Conservation (phyloP, 306 rosid genomes). For the Vicia sativa region DNA sequence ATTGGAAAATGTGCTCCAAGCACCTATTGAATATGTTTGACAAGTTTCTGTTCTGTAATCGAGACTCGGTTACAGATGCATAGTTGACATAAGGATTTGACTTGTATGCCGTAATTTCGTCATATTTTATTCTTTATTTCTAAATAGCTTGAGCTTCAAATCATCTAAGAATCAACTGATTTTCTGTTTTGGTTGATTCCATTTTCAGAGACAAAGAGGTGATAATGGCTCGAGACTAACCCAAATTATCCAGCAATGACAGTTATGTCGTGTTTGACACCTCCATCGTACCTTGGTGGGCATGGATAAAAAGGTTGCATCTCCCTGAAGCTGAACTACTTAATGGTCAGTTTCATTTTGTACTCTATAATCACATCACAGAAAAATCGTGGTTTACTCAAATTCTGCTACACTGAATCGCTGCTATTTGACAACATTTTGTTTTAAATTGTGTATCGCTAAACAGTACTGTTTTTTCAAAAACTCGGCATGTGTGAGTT, state of each 20-base stretch:
- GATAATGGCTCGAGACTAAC: slow-evolving; percentile 84
- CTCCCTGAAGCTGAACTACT: slow-evolving; percentile 96
- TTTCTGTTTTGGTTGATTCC: slow-evolving; percentile 1
- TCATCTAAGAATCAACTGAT: slow-evolving; percentile 29
- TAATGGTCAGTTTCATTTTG: slow-evolving; percentile 62
- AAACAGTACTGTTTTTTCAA: too few species aligned
- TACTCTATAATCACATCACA: background rate
- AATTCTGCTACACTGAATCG: too few species aligned
- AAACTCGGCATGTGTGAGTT: too few species aligned
- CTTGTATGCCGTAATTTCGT: background rate
- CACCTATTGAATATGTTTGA: too few species aligned
- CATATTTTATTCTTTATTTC: background rate
- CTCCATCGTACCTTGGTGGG: slow-evolving; percentile 98
- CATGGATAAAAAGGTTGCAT: slow-evolving; percentile 94
- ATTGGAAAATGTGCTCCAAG: too few species aligned
- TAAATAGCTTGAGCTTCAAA: slow-evolving; percentile 30
- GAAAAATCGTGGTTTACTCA: too few species aligned
- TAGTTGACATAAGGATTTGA: slow-evolving; percentile 18
- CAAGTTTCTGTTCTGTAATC: too few species aligned
- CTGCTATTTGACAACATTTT: too few species aligned
- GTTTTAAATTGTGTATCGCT: too few species aligned
- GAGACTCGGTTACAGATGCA: too few species aligned
- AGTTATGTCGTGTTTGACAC: slow-evolving; percentile 81
- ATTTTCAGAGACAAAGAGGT: slow-evolving; percentile 86
- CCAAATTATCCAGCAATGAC: slow-evolving; percentile 83